A percentile compares a stretch with the other conserved stretches of the same genome.
Conservation (phyloP, 371 early-diverging fungal genomes). For the Sporodiniella umbellata region DNA sequence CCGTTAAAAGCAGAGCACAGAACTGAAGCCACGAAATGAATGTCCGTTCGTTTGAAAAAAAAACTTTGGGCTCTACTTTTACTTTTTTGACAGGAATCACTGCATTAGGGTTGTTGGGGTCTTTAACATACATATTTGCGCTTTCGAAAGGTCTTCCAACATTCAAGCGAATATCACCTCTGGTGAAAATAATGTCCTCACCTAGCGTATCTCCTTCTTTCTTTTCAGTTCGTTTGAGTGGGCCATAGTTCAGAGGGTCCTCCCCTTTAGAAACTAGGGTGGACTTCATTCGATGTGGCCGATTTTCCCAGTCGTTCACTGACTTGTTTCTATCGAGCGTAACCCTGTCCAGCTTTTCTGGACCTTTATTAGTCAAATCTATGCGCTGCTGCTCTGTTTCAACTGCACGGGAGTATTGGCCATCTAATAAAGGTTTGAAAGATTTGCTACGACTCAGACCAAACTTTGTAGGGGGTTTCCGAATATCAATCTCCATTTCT, state of each 20-base stretch:
- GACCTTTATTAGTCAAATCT: conserved; percentile 3
- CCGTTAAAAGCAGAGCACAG: conserved; percentile 67
- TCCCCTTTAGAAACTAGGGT: conserved; percentile 18
- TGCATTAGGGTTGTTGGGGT: conserved; percentile 18
- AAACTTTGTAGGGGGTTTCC: conserved; percentile 59
- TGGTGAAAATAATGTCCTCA: conserved; percentile 19
- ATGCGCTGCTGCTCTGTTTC: conserved; percentile 33
- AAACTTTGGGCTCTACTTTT: conserved; percentile 98
- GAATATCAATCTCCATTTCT: conserved; percentile 92
- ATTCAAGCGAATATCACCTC: conserved; percentile 19
- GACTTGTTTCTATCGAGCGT: not conserved
- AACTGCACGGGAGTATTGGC: conserved; percentile 42
- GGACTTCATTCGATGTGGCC: conserved; percentile 26
- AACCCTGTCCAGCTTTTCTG: not conserved
- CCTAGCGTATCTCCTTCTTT: conserved; percentile 11
- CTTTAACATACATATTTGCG: conserved; percentile 11
- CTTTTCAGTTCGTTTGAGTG: conserved; percentile 1
- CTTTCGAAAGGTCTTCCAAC: conserved; percentile 7
- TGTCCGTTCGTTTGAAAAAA: conserved; percentile 99
- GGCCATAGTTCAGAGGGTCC: conserved; percentile 23
- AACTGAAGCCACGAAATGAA: conserved; percentile 92
- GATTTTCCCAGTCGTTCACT: conserved; percentile 10
- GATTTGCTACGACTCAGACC: conserved; percentile 45
- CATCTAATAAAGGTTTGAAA: conserved; percentile 48
- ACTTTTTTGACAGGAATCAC: conserved; percentile 64